Evolutionary conservation across 306 rosid species (phyloP), one percentile per base, ranked within the genome.

Genomic region (Acacia crassicarpa): DNA sequence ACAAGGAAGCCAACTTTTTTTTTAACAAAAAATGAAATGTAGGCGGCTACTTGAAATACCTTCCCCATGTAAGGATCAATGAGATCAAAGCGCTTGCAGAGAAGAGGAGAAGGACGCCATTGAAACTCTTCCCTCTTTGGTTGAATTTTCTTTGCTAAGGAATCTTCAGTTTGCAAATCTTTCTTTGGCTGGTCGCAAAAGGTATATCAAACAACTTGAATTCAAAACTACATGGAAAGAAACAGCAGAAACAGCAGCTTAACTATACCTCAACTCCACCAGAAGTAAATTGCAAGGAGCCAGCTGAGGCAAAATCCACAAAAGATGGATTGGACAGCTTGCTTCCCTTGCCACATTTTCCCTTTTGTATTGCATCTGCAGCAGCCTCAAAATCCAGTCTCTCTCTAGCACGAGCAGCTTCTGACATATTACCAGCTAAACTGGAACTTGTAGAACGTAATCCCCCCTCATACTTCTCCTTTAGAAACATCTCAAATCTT

Each of bases 41-140:
- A 79, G 74, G 77, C 10, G 53, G 76, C 67, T 63, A 69, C 75
- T 72, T 76, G 46, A 49, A 63, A 67, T 82, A 95, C 99, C 99
- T 95, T 95, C 80, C 99, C 99, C 91, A 93, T 89, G 83, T 86
- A 93, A 80, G 99, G 99, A 92, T 95, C 99, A 74, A 87, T 85
- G 83, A 95, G 94, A 92, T 95, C 99, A 87, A 89, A 93, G 58
- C 99, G 99, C 82, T 95, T 95, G 98, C 99, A 95, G 78, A 95
- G 85, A 78, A 95, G 84, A 77, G 98, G 89, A 58, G 94, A 85
- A 82, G 99, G 99, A 27, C 92, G 98, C 99, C 99, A 95, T 59
- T 91, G 94, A 86, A 82, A 90, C 86, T 95, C 99, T 84, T 87
- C 98, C 83, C 99, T 88, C 86, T 89, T 92, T 0, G 97, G 92